These are phyloP conservation scores for Penicillium griseofulvum DNA, from an alignment of 2,329 filamentous ascomycete species.

Conservation along the genomic window DNA sequence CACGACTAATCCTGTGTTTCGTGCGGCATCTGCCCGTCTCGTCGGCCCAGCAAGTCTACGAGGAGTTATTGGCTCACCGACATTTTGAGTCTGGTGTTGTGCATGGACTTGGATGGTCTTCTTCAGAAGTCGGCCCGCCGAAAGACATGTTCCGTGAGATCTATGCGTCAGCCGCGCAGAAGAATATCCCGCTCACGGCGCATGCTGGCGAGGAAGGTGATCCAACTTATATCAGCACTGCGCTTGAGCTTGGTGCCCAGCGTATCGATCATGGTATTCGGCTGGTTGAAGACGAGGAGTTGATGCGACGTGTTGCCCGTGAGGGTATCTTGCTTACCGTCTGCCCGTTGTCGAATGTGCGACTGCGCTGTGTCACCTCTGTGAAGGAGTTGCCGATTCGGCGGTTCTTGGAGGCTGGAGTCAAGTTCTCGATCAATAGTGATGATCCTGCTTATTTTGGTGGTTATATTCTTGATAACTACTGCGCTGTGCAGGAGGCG, in stretches of 20 bases:
- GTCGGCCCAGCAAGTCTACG: constrained; percentile 49
- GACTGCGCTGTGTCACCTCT: constrained; percentile 54
- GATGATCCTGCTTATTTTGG: constrained; percentile 76
- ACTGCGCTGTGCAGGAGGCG: constrained; percentile 70
- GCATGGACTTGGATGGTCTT: constrained; percentile 65
- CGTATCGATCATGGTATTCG: constrained; percentile 75
- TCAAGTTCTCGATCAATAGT: constrained; percentile 70
- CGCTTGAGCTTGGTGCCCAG: constrained; percentile 62
- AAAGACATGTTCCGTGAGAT: constrained; percentile 61
- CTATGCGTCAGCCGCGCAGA: constrained; percentile 54
- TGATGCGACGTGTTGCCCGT: constrained; percentile 59
- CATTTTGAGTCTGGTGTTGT: constrained; percentile 53
- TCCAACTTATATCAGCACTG: constrained; percentile 61
- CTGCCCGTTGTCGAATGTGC: constrained; percentile 72
- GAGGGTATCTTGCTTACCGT: constrained; percentile 64
- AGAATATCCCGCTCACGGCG: constrained; percentile 63
- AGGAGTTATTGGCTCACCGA: constrained; percentile 39
- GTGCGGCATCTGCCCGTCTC: constrained; percentile 65
- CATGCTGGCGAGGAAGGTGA: constrained; percentile 77
- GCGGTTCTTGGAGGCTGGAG: constrained; percentile 60
- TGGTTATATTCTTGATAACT: constrained; percentile 72
- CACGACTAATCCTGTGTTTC: constrained; percentile 69
- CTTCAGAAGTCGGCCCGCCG: constrained; percentile 57
- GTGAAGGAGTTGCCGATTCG: constrained; percentile 61
- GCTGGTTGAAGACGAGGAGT: constrained; percentile 57